Evolutionary conservation across 2,329 filamentous ascomycete species (phyloP).

Genomic region (Cladosporium sphaerospermum): DNA sequence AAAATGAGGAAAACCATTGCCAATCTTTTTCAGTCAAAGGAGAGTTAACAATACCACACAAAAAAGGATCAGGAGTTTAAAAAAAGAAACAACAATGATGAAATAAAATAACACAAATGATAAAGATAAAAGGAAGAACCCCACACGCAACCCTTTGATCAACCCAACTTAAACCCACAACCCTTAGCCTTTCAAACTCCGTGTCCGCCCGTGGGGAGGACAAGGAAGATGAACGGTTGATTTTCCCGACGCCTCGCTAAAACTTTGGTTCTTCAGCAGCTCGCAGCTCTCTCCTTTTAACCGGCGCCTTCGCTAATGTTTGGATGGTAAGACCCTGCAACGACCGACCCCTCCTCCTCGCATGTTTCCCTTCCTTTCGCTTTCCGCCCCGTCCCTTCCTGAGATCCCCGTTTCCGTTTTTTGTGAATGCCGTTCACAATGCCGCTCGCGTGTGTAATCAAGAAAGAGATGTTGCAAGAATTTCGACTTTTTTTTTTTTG

Average conservation of each 20-base stretch:
- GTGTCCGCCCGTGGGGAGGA: not conserved
- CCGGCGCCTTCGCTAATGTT: conserved; percentile 12
- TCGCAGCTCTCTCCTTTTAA: not conserved
- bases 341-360: not conserved
- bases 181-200: conserved; percentile 2
- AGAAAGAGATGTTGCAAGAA: not conserved
- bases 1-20: no score
- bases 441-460: not conserved
- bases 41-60: not conserved
- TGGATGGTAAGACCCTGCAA: conserved; percentile 1
- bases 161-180: conserved; percentile 8
- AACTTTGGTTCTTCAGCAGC: not conserved
- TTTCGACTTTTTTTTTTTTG: not conserved
- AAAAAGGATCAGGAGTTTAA: not conserved
- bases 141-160: not conserved
- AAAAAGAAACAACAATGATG: not conserved
- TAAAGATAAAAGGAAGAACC: not conserved
- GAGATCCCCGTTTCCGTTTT: not conserved
- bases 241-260: conserved; percentile 11
- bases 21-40: no score
- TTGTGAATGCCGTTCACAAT: not conserved
- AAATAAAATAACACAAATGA: not conserved
- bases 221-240: not conserved
- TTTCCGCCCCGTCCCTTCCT: no score
- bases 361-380: no score